These are phyloP conservation scores for Pugionium dolabratum DNA, from an alignment of 345 rosid genomes.

Conservation along the genomic window DNA sequence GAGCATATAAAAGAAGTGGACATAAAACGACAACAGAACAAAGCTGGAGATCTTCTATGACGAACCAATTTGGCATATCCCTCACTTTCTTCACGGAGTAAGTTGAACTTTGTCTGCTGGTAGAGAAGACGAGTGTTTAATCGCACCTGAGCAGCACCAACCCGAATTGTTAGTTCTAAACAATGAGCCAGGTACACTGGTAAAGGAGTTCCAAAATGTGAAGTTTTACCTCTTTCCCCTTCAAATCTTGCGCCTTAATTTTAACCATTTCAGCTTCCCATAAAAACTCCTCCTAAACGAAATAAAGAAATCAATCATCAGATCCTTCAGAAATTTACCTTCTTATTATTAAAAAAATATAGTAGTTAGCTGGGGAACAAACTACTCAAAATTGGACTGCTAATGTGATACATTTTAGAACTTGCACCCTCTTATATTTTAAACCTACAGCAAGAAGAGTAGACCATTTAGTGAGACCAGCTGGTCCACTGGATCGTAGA, in stretches of 20 bases:
- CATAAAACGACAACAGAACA: slow-evolving; percentile 16
- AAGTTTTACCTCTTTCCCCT: slow-evolving; percentile 89
- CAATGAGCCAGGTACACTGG: slow-evolving; percentile 30
- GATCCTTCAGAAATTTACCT: slow-evolving; percentile 18
- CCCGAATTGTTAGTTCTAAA: slow-evolving; percentile 30
- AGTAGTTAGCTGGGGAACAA: slow-evolving; percentile 17
- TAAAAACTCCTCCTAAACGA: slow-evolving; percentile 86
- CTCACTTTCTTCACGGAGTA: slow-evolving; percentile 98
- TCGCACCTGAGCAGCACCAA: slow-evolving; percentile 70
- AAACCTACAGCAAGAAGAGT: slow-evolving; percentile 13
- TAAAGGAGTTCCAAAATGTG: slow-evolving; percentile 26
- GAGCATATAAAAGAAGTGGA: slow-evolving; percentile 9
- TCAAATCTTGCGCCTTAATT: slow-evolving; percentile 96
- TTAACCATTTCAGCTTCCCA: slow-evolving; percentile 98
- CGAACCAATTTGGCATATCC: slow-evolving; percentile 99
- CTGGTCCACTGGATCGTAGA: slow-evolving; percentile 30
- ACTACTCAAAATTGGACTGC: slow-evolving; percentile 9
- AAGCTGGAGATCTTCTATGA: slow-evolving; percentile 14
- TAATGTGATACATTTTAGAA: slow-evolving; percentile 1
- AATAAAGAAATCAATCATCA: slow-evolving; percentile 25
- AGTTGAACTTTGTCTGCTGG: slow-evolving; percentile 98
- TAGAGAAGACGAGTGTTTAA: slow-evolving; percentile 96
- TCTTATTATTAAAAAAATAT: slow-evolving; percentile 19
- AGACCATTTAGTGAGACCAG: slow-evolving; percentile 15
- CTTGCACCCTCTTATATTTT: slow-evolving; percentile 9